Percentiles rank a stretch among this genome's conserved stretches.
Conservation (phyloP, 768 basidiomycete species). For the Gloeostereum incarnatum region DNA sequence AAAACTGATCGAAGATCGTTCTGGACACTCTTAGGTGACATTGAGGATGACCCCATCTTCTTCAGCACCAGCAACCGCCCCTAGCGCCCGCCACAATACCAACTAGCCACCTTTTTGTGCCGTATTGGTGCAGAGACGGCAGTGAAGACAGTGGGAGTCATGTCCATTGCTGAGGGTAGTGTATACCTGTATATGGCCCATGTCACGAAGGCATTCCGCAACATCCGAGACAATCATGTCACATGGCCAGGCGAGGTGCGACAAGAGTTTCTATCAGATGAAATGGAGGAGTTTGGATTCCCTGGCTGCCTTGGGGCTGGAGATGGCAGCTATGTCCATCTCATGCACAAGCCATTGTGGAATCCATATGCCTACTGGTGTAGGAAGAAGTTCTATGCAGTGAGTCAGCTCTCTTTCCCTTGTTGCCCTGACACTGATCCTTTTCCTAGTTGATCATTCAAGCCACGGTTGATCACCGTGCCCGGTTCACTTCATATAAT, state of each 20-base stretch:
- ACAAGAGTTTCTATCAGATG: slow-evolving; percentile 2
- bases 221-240: slow-evolving; percentile 8
- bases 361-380: slow-evolving; percentile 10
- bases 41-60: slow-evolving; percentile 8
- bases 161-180: slow-evolving; percentile 13
- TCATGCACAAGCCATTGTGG: slow-evolving; percentile 8
- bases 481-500: slow-evolving; percentile 10
- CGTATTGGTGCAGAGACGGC: slow-evolving; percentile 6
- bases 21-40: background rate
- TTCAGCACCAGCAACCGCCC: slow-evolving; percentile 1
- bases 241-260: slow-evolving; percentile 10
- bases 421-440: background rate
- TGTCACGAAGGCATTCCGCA: slow-evolving; percentile 11
- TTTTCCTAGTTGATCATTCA: slow-evolving; percentile 10
- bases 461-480: slow-evolving; percentile 12
- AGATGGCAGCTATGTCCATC: slow-evolving; percentile 12
- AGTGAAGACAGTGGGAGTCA: slow-evolving; percentile 2
- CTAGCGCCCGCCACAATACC: slow-evolving; percentile 13
- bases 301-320: slow-evolving; percentile 13
- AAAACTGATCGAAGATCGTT: slow-evolving; percentile 1
- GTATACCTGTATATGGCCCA: slow-evolving; percentile 11
- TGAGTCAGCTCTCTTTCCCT: slow-evolving; percentile 4
- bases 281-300: slow-evolving; percentile 12
- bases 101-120: slow-evolving; percentile 13
- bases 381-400: slow-evolving; percentile 12